phyloP scores from a whole-genome alignment of 768 basidiomycete species.

The Rossbeevera mucosa region DNA sequence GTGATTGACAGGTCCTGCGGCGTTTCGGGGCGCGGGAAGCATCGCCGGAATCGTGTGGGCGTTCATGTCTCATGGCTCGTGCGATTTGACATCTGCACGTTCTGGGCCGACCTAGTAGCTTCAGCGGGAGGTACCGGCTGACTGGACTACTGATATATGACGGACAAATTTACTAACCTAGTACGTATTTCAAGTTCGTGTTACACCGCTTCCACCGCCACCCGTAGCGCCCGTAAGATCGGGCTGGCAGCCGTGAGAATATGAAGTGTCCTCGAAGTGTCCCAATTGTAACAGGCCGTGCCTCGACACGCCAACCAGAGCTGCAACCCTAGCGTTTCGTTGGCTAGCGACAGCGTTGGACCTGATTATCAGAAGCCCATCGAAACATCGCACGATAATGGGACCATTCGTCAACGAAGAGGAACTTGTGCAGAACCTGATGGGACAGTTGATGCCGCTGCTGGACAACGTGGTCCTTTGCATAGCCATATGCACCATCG shows the following conservation, averaged over 20 bases:
- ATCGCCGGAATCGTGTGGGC: too few species aligned
- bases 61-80: neutral
- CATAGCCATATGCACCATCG: slow-evolving; percentile 14
- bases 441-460: slow-evolving; percentile 1
- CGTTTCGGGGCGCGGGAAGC: too few species aligned
- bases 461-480: slow-evolving; percentile 5
- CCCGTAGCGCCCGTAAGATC: too few species aligned
- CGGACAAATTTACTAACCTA: too few species aligned
- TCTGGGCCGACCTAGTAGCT: too few species aligned
- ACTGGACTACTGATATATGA: too few species aligned
- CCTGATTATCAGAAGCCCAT: neutral
- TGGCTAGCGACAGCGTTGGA: neutral
- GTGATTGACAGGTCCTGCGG: neutral
- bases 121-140: too few species aligned
- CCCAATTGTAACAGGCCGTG: neutral
- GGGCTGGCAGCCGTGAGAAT: slow-evolving; percentile 1
- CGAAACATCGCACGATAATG: slow-evolving; percentile 4
- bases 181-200: too few species aligned
- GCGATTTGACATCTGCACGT: neutral
- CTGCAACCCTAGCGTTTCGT: neutral
- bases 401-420: slow-evolving; percentile 19
- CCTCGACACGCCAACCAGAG: neutral
- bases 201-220: too few species aligned
- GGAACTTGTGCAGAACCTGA: neutral
- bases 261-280: slow-evolving; percentile 4